Base-by-base conservation (phyloP, 2,329 filamentous ascomycete species). In the Ophiostoma piceae region DNA sequence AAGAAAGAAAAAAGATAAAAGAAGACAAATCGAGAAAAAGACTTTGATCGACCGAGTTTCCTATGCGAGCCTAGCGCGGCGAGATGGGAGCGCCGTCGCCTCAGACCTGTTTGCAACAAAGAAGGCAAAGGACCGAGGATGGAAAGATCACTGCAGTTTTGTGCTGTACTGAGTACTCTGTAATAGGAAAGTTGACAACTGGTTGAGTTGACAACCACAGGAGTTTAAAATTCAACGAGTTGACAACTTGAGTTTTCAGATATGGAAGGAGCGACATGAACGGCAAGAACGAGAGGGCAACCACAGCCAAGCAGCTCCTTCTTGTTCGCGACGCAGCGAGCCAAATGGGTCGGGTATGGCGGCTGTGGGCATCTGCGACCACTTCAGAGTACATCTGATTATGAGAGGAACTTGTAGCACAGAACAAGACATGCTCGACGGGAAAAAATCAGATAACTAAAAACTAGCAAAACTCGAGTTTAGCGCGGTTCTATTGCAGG, bases 371-470 rank as follows among this genome's bases (percentile, higher is more conserved):
- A 41, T 41, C 39, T 14, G 12, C 51, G 22, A 60, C 11, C 54
- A 32, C 54, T 14, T 35, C 8, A 35, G 35, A 35, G 35, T 35
- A 11, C 54, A 60, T 62, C 57, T 62, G 57, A 62, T 62, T 32
- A 32, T 11, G 39, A 32, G 57, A 57, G 57, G 22, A 62, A 19
- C 6, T 1, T 32, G 54, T 14, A 16, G 2, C 11, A 29, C 22
- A 26, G 26, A 14, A 47, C 7, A n/a, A n/a, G 5, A 43, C 14
- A 12, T 1, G 47, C n/a, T 29, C 8, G 47, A 39, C 37, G 41
- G 41, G 26, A 32, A 65, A 65, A 65, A 65, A 65, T 41, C 62
- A 65, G 62, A 65, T 65, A 65, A 65, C 29, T 37, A 37, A 64
- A 16, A 37, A 64, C 57, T 57, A 62, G 14, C 14, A 62, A 62